Conservation (phyloP, 495 filamentous ascomycete species). For the Chaetomidium leptoderma region DNA sequence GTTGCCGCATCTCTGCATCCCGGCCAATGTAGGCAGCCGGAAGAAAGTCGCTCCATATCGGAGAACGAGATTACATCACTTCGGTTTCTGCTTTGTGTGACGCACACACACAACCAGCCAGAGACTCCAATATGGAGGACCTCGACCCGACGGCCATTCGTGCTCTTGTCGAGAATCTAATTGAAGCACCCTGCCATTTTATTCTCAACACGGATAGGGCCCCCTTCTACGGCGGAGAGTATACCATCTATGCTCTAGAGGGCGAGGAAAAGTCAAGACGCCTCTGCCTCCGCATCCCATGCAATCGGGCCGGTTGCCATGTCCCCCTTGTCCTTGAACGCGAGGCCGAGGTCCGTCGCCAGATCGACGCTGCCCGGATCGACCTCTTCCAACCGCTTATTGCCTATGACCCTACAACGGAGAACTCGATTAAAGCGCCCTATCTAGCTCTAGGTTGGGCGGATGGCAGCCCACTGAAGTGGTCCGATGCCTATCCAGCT, state of each 20-base stretch:
- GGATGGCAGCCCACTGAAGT: background rate
- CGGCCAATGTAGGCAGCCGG: background rate
- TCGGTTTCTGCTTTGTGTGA: too few relatives aligned
- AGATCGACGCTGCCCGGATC: background rate
- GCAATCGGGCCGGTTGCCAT: background rate
- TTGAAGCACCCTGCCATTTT: background rate
- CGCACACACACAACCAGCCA: too few relatives aligned
- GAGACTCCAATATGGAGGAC: conserved; percentile 1
- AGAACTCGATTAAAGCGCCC: background rate
- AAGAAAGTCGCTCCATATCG: too few relatives aligned
- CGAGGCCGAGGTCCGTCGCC: conserved; percentile 1
- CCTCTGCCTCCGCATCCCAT: conserved; percentile 1
- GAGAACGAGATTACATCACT: too few relatives aligned
- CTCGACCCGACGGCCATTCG: conserved; percentile 1
- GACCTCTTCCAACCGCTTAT: conserved; percentile 3
- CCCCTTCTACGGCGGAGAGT: background rate
- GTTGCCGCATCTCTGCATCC: too few relatives aligned
- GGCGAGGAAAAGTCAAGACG: conserved; percentile 2
- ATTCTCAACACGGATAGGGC: background rate
- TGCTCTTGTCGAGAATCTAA: conserved; percentile 5
- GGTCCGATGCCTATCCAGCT: background rate
- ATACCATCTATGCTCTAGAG: conserved; percentile 1
- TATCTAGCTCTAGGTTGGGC: conserved; percentile 1
- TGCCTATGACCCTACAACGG: background rate
- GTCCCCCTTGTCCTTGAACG: background rate